Evolutionary conservation across 768 basidiomycete species (phyloP).

Genomic region (Russula ochroleuca): DNA sequence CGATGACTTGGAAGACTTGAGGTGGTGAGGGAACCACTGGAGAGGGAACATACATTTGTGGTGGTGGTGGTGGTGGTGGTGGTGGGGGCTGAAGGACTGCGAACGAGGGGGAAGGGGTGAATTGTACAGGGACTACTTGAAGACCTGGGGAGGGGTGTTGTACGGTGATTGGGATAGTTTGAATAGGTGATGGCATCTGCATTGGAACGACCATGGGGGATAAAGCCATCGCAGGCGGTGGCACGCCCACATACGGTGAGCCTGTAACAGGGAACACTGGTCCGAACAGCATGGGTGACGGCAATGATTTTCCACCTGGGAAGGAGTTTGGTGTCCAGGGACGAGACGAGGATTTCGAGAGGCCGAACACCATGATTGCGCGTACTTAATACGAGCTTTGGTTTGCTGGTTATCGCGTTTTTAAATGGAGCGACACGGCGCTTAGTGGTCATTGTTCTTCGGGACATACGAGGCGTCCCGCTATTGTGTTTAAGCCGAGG

Average conservation of each 20-base stretch:
- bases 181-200: neutral
- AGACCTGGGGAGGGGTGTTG: neutral
- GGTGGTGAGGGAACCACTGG: neutral
- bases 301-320: neutral
- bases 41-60: neutral
- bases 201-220: neutral
- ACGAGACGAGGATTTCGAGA: neutral
- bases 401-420: neutral
- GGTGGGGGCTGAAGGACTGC: neutral
- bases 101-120: neutral
- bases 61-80: neutral
- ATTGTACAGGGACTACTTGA: neutral
- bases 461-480: neutral
- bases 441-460: conserved; percentile 1
- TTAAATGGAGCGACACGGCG: conserved; percentile 4
- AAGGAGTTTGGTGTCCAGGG: conserved; percentile 8
- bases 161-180: neutral
- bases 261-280: neutral
- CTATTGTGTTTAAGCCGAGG: neutral
- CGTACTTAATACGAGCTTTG: neutral
- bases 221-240: neutral
- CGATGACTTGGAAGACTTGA: neutral
- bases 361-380: neutral
- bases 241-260: neutral
- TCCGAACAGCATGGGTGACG: neutral